Evolutionary conservation across 345 rosid species (phyloP), one percentile per base, ranked within the genome.

Genomic region (Corymbia maculata): DNA sequence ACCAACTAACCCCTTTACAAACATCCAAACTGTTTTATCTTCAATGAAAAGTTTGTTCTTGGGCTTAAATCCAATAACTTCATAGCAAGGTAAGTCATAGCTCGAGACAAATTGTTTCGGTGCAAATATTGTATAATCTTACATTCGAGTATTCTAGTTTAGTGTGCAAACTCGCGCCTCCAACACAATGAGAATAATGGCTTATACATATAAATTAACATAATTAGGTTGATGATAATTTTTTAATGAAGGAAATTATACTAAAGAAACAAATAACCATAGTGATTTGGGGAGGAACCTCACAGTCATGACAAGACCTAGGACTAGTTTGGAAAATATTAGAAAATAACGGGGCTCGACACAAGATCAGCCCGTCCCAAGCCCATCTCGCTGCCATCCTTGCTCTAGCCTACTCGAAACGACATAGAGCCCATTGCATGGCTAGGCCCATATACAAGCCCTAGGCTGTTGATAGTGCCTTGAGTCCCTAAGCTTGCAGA

Each of bases 401-500:
- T 9, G 61, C 61, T 1, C 61, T 55, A 0, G 61, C 66, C 66
- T 0, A 26, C 30, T 26, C 11, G 15, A 59, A 11, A 59, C 24
- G 30, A 59, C 66, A 59, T 26, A 28, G 68, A 36, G 42, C 42
- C 68, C 32, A 36, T 36, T 36, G 42, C 80, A 42, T 32, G 21
- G 21, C 13, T 0, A 75, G 49, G 82, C 47, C 82, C 82, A 36
- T 19, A 19, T 19, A 9, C 49, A 10, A 75, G 82, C 49, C 82
- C 49, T 0, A 9, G 9, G 7, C 8, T 13, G 30, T 28, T 13
- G 7, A 13, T n/a, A 28, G n/a, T 0, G 70, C 36, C 14, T 3
- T 3, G 36, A 11, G 36, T 0, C 36, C 70, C 3, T 6, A 28
- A 3, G 36, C 70, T 7, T 64, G 70, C 0, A 13, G 6, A 13